Conservation (phyloP, 2,329 filamentous ascomycete genomes). For the Sclerotinia spermophila region DNA sequence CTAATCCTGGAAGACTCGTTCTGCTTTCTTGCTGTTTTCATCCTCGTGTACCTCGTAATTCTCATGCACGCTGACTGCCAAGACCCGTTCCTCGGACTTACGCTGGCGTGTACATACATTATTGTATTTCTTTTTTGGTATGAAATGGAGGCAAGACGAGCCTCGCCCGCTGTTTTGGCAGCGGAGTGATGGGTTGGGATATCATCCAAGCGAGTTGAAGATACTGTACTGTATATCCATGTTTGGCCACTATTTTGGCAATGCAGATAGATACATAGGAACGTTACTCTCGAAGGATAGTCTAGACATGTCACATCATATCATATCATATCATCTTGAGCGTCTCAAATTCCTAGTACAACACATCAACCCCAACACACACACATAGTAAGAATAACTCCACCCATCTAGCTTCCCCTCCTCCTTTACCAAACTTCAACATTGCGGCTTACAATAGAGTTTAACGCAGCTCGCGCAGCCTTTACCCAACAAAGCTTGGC, state of each 20-base stretch:
- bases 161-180: neutral
- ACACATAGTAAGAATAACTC: neutral
- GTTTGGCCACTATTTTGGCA: neutral
- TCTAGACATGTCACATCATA: neutral
- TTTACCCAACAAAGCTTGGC: neutral
- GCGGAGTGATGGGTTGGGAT: neutral
- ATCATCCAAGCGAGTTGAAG: neutral
- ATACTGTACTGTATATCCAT: neutral
- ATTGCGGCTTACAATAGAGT: neutral
- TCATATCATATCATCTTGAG: neutral
- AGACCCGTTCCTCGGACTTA: constrained; percentile 15
- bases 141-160: neutral
- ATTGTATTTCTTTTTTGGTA: neutral
- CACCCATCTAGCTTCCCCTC: neutral
- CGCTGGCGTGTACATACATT: constrained; percentile 1
- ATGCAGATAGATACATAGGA: neutral
- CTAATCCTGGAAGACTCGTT: neutral
- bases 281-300: neutral
- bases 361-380: neutral
- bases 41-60: constrained; percentile 10
- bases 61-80: constrained; percentile 27
- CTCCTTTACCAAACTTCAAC: neutral
- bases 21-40: constrained; percentile 6
- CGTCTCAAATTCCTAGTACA: neutral
- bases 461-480: neutral